A percentile compares a stretch with the other conserved stretches of the same genome.
Conservation (phyloP, 306 rosid genomes). For the Rosa lucieae region DNA sequence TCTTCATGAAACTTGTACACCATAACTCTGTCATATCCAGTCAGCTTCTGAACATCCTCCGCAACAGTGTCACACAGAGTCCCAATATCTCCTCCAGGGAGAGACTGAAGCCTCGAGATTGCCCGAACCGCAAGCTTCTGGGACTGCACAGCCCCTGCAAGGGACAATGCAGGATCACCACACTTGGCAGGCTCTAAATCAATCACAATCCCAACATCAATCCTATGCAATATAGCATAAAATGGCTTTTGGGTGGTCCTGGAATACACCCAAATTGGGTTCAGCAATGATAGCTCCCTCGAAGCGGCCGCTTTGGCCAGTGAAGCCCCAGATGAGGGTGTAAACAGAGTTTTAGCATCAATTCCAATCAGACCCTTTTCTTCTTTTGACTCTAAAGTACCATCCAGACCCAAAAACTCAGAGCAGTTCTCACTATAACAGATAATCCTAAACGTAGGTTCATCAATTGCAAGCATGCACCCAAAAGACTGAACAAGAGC, state of each 20-base stretch:
- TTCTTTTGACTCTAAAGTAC: constrained; percentile 23
- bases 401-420: constrained; percentile 55
- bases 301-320: constrained; percentile 55
- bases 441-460: constrained; percentile 49
- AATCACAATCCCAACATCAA: constrained; percentile 77
- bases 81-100: constrained; percentile 69
- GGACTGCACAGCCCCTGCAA: constrained; percentile 79
- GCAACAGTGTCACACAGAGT: constrained; percentile 66
- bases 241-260: constrained; percentile 62
- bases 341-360: constrained; percentile 63
- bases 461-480: constrained; percentile 69
- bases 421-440: constrained; percentile 68
- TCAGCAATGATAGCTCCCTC: constrained; percentile 57
- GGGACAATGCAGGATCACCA: constrained; percentile 64
- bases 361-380: constrained; percentile 47
- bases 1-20: constrained; percentile 84
- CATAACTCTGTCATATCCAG: constrained; percentile 90
- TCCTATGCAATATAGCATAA: constrained; percentile 76
- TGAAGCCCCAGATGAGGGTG: constrained; percentile 62
- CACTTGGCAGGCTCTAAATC: constrained; percentile 80
- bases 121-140: constrained; percentile 82
- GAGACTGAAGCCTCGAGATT: constrained; percentile 79
- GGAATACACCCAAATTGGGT: constrained; percentile 70
- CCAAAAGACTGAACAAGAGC: constrained; percentile 72
- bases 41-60: constrained; percentile 73